Evolutionary conservation across 257 asterid genomes (phyloP).

Genomic region (Jacaranda mimosifolia): DNA sequence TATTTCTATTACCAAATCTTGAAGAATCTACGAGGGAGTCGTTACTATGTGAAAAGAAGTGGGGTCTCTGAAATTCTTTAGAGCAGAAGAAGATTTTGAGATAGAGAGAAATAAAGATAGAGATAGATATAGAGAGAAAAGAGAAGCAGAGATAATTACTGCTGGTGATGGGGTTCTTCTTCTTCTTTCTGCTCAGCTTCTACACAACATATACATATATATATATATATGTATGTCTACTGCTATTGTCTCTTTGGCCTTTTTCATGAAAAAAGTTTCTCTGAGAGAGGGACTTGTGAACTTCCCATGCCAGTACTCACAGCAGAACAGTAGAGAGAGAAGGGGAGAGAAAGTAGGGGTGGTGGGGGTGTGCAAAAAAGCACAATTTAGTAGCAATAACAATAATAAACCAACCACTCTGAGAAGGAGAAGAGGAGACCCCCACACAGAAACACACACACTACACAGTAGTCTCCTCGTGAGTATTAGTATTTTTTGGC

Average conservation of each 20-base stretch:
- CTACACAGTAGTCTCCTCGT: constrained; percentile 14
- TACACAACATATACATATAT: constrained; percentile 36
- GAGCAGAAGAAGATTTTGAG: constrained; percentile 48
- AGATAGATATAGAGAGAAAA: neutral
- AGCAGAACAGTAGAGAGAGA: constrained; percentile 33
- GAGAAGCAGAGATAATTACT: constrained; percentile 7
- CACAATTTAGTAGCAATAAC: neutral
- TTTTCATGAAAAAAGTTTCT: constrained; percentile 43
- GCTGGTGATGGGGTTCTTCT: constrained; percentile 29
- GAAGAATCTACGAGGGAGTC: constrained; percentile 32
- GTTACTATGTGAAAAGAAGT: constrained; percentile 36
- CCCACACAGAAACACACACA: constrained; percentile 26
- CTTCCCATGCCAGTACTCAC: constrained; percentile 38
- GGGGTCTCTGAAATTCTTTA: constrained; percentile 63
- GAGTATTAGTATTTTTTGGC: constrained; percentile 9
- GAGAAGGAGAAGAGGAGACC: constrained; percentile 32
- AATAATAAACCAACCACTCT: neutral
- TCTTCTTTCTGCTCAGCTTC: constrained; percentile 34
- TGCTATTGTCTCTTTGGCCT: constrained; percentile 44
- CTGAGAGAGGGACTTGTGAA: constrained; percentile 39
- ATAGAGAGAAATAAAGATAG: constrained; percentile 15
- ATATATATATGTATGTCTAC: constrained; percentile 16
- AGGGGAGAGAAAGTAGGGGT: constrained; percentile 2
- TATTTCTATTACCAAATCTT: constrained; percentile 16
- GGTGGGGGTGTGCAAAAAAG: neutral